Conservation (phyloP, 192 early-diverging fungal species). For the Cetraspora pellucida region DNA sequence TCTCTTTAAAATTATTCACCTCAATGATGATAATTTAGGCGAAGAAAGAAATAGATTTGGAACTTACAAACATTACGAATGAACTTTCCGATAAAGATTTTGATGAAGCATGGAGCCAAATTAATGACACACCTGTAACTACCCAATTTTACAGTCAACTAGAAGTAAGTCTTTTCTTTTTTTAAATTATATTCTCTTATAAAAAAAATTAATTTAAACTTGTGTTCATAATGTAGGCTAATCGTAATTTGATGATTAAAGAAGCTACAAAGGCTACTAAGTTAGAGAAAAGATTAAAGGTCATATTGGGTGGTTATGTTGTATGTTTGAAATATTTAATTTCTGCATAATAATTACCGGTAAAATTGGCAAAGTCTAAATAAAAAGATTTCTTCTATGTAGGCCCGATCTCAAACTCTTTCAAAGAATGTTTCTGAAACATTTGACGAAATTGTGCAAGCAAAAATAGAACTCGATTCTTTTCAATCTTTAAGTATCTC, state of each 20-base stretch:
- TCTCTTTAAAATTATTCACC: background rate
- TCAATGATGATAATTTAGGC: background rate
- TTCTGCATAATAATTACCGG: background rate
- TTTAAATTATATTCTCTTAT: constrained; percentile 3
- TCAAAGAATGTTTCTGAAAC: constrained; percentile 59
- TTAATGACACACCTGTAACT: constrained; percentile 31
- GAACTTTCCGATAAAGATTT: constrained; percentile 36
- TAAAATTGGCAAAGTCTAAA: background rate
- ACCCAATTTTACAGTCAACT: constrained; percentile 27
- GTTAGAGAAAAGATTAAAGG: constrained; percentile 78
- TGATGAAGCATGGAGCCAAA: constrained; percentile 37
- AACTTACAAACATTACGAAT: background rate
- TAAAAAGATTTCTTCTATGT: background rate
- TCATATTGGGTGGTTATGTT: constrained; percentile 82
- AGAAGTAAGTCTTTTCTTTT: constrained; percentile 29
- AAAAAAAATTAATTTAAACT: constrained; percentile 19
- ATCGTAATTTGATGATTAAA: constrained; percentile 70
- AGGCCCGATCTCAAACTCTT: constrained; percentile 66
- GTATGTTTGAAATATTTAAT: constrained; percentile 18
- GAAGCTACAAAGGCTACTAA: constrained; percentile 80
- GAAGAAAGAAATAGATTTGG: background rate
- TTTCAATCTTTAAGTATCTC: constrained; percentile 60
- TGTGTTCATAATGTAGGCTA: constrained; percentile 43
- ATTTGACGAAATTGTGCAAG: constrained; percentile 61
- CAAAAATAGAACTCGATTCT: constrained; percentile 60